Percentiles rank a stretch among this genome's conserved stretches.
phyloP scores from a whole-genome alignment of 2,329 filamentous ascomycete species.

The Alternaria burnsii region DNA sequence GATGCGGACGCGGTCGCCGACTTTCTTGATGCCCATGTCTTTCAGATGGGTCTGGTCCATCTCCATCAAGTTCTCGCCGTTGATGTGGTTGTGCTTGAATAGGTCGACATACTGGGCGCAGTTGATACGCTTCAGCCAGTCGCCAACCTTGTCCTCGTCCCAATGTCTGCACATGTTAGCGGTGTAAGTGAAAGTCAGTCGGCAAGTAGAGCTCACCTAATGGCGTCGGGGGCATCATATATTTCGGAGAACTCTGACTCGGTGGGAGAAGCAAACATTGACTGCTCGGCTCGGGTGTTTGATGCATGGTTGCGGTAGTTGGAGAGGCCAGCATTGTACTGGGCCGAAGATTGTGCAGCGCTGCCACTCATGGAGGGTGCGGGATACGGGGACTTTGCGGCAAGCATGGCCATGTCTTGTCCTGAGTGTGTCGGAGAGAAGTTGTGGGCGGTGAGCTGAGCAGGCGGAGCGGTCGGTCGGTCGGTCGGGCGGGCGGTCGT shows the following conservation, averaged over 20 bases:
- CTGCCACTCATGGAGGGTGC: slow-evolving; percentile 57
- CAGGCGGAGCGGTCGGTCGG: slow-evolving; percentile 4
- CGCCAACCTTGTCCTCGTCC: slow-evolving; percentile 90
- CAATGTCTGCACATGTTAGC: slow-evolving; percentile 63
- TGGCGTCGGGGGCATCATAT: slow-evolving; percentile 73
- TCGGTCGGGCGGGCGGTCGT: slow-evolving; percentile 2
- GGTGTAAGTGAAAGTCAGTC: background rate
- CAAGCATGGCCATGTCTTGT: slow-evolving; percentile 75
- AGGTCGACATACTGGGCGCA: slow-evolving; percentile 92
- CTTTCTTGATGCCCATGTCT: slow-evolving; percentile 98
- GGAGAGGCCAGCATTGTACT: slow-evolving; percentile 46
- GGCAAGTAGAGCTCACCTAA: slow-evolving; percentile 45
- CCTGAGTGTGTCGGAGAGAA: background rate
- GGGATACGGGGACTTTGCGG: slow-evolving; percentile 76
- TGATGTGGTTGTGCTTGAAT: slow-evolving; percentile 94
- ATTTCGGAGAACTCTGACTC: slow-evolving; percentile 90
- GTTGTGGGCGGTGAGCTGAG: slow-evolving; percentile 10
- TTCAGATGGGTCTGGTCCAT: slow-evolving; percentile 96
- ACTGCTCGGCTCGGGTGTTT: slow-evolving; percentile 55
- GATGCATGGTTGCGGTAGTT: slow-evolving; percentile 49
- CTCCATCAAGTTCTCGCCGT: slow-evolving; percentile 93
- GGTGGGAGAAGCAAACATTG: slow-evolving; percentile 79
- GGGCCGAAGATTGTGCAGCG: slow-evolving; percentile 42
- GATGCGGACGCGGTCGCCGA: slow-evolving; percentile 93
- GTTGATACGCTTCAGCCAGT: slow-evolving; percentile 90